phyloP scores from a whole-genome alignment of 2,329 filamentous ascomycete genomes.

The Penicillium sp. region DNA sequence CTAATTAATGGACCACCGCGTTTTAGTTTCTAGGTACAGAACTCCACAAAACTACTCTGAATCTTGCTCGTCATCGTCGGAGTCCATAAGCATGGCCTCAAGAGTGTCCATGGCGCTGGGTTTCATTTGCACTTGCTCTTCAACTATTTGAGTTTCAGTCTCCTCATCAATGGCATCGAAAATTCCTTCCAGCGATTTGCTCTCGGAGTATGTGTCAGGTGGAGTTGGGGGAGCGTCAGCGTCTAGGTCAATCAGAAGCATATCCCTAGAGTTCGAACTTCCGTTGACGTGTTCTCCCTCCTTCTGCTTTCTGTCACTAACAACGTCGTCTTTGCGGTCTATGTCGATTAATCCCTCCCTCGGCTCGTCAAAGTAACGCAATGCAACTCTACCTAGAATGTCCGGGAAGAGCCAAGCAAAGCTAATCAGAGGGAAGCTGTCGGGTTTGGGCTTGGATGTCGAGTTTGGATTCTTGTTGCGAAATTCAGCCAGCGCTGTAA shows the following conservation, averaged over 20 bases:
- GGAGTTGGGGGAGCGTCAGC: neutral
- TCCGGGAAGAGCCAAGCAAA: conserved; percentile 89
- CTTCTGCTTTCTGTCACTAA: neutral
- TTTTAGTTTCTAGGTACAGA: neutral
- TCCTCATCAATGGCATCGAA: neutral
- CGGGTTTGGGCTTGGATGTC: conserved; percentile 15
- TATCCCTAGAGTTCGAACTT: neutral
- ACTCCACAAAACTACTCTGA: neutral
- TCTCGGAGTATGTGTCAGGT: neutral
- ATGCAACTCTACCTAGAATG: conserved; percentile 67
- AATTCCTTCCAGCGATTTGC: neutral
- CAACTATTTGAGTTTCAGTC: neutral
- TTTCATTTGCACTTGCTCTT: conserved; percentile 19
- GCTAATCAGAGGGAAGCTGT: conserved; percentile 73
- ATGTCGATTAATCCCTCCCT: neutral
- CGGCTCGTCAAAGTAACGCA: conserved; percentile 28
- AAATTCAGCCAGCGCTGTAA: conserved; percentile 54
- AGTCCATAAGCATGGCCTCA: conserved; percentile 9
- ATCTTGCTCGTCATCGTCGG: neutral
- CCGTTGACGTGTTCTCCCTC: neutral
- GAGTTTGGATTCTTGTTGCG: conserved; percentile 23
- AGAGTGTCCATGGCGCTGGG: conserved; percentile 25
- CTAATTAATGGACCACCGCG: neutral
- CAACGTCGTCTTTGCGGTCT: neutral
- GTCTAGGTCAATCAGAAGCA: neutral